phyloP scores from a whole-genome alignment of 2,329 filamentous ascomycete species.

The Aspergillus nomiae region DNA sequence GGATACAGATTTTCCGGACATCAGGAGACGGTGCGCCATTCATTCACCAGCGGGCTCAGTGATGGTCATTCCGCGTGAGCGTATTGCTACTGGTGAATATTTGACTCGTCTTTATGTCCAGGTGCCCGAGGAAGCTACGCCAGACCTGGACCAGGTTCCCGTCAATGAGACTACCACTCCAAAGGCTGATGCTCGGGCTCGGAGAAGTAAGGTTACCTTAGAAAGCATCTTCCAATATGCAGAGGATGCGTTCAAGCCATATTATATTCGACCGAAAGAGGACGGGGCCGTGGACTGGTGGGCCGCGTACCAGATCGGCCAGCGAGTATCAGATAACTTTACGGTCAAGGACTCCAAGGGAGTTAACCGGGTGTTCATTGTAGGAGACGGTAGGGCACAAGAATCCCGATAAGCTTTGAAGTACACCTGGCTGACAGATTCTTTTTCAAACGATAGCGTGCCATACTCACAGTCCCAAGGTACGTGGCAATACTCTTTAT shows the following conservation, averaged over 20 bases:
- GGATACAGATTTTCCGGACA: conserved; percentile 74
- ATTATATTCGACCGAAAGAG: conserved; percentile 61
- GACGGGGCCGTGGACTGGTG: conserved; percentile 69
- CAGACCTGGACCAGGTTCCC: conserved; percentile 21
- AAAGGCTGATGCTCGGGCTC: conserved; percentile 62
- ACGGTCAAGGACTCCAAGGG: conserved; percentile 66
- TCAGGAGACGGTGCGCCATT: conserved; percentile 77
- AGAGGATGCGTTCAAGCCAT: conserved; percentile 66
- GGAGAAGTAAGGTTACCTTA: conserved; percentile 64
- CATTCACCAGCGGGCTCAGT: conserved; percentile 74
- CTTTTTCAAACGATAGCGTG: conserved; percentile 54
- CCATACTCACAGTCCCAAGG: conserved; percentile 75
- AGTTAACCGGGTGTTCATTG: conserved; percentile 71
- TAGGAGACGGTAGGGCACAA: conserved; percentile 58
- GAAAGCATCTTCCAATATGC: conserved; percentile 66
- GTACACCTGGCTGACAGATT: not conserved
- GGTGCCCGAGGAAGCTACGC: conserved; percentile 35
- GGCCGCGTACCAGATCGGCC: conserved; percentile 75
- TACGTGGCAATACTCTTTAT: conserved; percentile 12
- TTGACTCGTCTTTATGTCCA: conserved; percentile 68
- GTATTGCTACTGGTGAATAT: conserved; percentile 62
- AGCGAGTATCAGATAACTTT: conserved; percentile 56
- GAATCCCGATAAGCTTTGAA: not conserved
- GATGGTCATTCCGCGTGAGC: conserved; percentile 76
- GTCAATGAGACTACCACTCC: conserved; percentile 35